phyloP scores from a whole-genome alignment of 441 rosid genomes.

The Aleurites moluccanus region DNA sequence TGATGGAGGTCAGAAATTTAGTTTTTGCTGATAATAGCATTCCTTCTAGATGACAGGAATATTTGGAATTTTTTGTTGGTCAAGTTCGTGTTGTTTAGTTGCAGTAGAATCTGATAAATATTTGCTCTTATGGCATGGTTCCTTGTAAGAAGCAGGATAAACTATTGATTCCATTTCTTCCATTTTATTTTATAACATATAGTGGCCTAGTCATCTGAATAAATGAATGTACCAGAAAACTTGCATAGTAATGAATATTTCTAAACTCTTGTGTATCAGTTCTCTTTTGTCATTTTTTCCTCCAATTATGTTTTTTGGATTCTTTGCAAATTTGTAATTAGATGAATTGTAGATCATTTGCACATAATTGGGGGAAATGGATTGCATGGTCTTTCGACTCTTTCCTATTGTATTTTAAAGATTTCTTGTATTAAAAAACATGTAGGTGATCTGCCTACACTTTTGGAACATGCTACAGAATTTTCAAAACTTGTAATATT shows the following conservation, averaged over 20 bases:
- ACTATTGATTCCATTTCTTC: slow-evolving; percentile 19
- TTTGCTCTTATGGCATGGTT: slow-evolving; percentile 15
- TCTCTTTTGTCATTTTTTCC: slow-evolving; percentile 5
- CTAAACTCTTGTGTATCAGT: slow-evolving; percentile 16
- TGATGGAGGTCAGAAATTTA: slow-evolving; percentile 72
- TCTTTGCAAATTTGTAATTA: not conserved
- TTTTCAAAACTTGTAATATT: too few species aligned
- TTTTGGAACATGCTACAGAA: not conserved
- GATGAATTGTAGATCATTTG: not conserved
- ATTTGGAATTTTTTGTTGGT: slow-evolving; percentile 13
- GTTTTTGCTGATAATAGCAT: slow-evolving; percentile 36
- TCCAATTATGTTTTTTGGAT: not conserved
- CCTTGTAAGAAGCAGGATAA: slow-evolving; percentile 39
- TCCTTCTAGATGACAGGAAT: slow-evolving; percentile 30
- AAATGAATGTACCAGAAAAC: slow-evolving; percentile 37
- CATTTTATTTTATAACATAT: slow-evolving; percentile 25
- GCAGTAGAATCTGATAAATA: slow-evolving; percentile 31
- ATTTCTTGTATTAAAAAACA: not conserved
- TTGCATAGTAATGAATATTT: slow-evolving; percentile 26
- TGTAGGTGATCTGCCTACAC: not conserved
- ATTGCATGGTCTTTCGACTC: not conserved
- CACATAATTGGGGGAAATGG: not conserved
- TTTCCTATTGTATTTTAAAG: not conserved
- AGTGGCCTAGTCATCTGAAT: slow-evolving; percentile 31
- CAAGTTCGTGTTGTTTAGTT: slow-evolving; percentile 23